A percentile compares a stretch with the other conserved stretches of the same genome.
phyloP scores from a whole-genome alignment of 352 stramenopile species.

The Phytophthora boehmeriae region DNA sequence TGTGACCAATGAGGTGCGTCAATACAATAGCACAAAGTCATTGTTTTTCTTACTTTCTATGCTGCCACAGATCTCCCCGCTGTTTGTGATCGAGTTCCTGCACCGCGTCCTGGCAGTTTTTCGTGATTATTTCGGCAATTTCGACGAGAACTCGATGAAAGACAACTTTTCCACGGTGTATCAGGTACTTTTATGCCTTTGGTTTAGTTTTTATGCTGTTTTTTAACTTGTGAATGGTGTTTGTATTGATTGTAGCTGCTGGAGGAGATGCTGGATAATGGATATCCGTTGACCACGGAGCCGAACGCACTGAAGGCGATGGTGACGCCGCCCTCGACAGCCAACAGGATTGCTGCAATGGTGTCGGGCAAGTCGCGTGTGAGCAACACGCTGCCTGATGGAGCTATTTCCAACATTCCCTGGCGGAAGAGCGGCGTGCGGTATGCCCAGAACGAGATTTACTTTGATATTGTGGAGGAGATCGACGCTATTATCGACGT shows the following conservation, averaged over 20 bases:
- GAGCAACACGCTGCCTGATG: conserved; percentile 91
- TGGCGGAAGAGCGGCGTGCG: conserved; percentile 96
- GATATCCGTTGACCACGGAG: conserved; percentile 97
- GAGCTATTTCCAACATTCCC: conserved; percentile 96
- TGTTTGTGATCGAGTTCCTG: conserved; percentile 97
- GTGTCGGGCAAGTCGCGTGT: conserved; percentile 91
- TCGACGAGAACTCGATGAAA: conserved; percentile 97
- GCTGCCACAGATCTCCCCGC: conserved; percentile 78
- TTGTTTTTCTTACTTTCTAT: too few species aligned
- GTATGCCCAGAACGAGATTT: conserved; percentile 98
- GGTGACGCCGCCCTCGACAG: conserved; percentile 95
- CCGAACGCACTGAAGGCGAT: conserved; percentile 97
- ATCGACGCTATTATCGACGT: conserved; percentile 97
- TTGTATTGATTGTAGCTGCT: conserved; percentile 58
- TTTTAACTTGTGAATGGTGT: background rate
- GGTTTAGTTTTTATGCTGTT: background rate
- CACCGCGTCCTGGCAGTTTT: conserved; percentile 97
- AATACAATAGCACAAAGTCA: background rate
- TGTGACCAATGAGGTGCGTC: conserved; percentile 91
- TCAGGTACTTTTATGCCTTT: conserved; percentile 55
- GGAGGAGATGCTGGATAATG: conserved; percentile 98
- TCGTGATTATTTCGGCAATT: conserved; percentile 96
- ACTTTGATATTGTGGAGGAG: conserved; percentile 98
- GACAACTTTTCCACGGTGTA: conserved; percentile 98
- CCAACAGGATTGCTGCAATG: conserved; percentile 88